Conservation (phyloP, 176 grass and related monocot species). For the Chloris gayana region DNA sequence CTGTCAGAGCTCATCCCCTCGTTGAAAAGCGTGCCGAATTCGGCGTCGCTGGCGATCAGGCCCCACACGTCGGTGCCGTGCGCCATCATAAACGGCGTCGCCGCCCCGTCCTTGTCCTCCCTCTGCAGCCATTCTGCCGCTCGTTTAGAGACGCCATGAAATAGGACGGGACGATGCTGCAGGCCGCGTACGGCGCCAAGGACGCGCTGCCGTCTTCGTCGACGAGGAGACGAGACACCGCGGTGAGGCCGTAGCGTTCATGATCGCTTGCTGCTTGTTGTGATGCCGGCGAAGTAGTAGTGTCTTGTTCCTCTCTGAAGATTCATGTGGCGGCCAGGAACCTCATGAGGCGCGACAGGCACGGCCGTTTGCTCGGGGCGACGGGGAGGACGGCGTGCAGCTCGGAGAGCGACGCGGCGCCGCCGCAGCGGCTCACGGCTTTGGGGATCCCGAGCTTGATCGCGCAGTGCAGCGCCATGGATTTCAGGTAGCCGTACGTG, state of each 20-base stretch:
- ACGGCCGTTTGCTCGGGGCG: neutral
- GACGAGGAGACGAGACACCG: conserved; percentile 31
- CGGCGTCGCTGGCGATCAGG: neutral
- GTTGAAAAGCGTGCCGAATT: neutral
- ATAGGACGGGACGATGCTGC: neutral
- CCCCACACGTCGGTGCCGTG: neutral
- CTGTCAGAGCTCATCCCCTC: conserved; percentile 1
- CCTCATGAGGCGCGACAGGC: conserved; percentile 47
- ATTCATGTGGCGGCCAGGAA: conserved; percentile 17
- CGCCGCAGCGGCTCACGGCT: conserved; percentile 37
- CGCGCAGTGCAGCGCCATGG: conserved; percentile 38
- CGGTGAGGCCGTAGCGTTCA: conserved; percentile 42
- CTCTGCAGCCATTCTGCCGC: conserved; percentile 27
- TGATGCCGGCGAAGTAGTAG: too few species aligned
- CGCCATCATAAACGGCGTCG: conserved; percentile 11
- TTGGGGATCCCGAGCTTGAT: conserved; percentile 50
- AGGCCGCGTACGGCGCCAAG: neutral
- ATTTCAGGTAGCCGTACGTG: conserved; percentile 5
- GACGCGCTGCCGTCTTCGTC: neutral
- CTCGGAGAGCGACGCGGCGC: neutral
- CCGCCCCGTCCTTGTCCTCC: neutral
- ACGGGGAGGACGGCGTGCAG: conserved; percentile 24
- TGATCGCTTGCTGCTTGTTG: neutral
- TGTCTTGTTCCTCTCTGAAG: neutral
- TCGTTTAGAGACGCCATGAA: neutral